Evolutionary conservation across 73 alveolate genomes (phyloP).

Genomic region (Uronychia setigera): DNA sequence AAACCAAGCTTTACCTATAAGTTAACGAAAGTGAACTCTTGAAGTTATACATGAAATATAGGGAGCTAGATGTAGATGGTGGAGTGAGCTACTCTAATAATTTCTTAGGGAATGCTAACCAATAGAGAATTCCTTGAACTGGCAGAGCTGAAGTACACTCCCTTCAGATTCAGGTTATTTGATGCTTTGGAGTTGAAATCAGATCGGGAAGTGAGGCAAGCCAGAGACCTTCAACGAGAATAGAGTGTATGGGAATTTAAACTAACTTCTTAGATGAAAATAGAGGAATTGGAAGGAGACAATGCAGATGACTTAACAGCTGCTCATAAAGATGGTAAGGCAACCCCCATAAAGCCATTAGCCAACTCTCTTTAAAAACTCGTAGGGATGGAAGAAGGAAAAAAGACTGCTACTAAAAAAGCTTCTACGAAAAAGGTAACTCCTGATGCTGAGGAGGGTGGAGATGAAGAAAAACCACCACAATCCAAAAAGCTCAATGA

Average conservation of each 20-base stretch:
- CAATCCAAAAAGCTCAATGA: not conserved
- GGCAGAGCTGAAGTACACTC: conserved; percentile 58
- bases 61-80: conserved; percentile 21
- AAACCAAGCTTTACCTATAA: not conserved
- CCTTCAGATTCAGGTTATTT: conserved; percentile 53
- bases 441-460: not conserved
- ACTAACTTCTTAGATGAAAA: conserved; percentile 20
- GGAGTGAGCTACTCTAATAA: not conserved
- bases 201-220: conserved; percentile 61
- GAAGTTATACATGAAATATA: conserved; percentile 39
- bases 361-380: too few species aligned
- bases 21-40: conserved; percentile 49
- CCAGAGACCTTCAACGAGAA: conserved; percentile 7
- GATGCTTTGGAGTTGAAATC: conserved; percentile 58
- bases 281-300: conserved; percentile 56
- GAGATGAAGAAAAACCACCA: conserved; percentile 5
- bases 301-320: conserved; percentile 5
- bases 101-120: conserved; percentile 34
- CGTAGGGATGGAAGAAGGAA: too few species aligned
- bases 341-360: too few species aligned
- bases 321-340: conserved; percentile 21
- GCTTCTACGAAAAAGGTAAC: not conserved
- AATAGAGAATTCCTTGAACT: conserved; percentile 57
- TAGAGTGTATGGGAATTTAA: conserved; percentile 9
- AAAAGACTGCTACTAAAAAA: not conserved